Percentiles rank a stretch among this genome's conserved stretches.
phyloP scores from a whole-genome alignment of 306 rosid genomes.

The Pyrus pyrifolia region DNA sequence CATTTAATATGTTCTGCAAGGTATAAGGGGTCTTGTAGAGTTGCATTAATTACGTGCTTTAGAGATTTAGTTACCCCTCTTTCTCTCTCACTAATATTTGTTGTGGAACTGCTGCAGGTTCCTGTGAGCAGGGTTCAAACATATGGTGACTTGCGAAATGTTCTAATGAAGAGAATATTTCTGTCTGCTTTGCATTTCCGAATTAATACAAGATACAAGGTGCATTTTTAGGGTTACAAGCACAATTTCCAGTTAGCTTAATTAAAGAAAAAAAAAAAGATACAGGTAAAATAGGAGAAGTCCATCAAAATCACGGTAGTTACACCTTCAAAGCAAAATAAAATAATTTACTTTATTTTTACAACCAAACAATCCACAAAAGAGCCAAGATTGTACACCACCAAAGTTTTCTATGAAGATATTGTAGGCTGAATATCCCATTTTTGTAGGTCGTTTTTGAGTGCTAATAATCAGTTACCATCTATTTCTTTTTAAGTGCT shows the following conservation, averaged over 20 bases:
- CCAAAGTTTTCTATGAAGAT: not conserved
- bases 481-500: not conserved
- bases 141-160: conserved; percentile 80
- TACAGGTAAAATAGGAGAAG: not conserved
- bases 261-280: not conserved
- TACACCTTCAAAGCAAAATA: not conserved
- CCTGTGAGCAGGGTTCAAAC: conserved; percentile 87
- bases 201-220: conserved; percentile 97
- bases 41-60: not conserved
- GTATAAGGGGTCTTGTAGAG: conserved; percentile 30
- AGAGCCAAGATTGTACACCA: not conserved
- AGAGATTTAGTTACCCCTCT: not conserved
- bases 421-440: not conserved
- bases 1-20: conserved; percentile 96
- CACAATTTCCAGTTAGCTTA: conserved; percentile 2
- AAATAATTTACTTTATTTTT: not conserved
- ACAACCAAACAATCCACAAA: not conserved
- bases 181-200: conserved; percentile 96
- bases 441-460: not conserved
- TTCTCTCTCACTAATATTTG: not conserved
- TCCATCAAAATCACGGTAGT: not conserved
- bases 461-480: not conserved
- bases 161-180: conserved; percentile 97
- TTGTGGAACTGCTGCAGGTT: conserved; percentile 51
- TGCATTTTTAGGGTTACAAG: conserved; percentile 21